Evolutionary conservation across 257 asterid species (phyloP).

Genomic region (Ophiorrhiza pumila): DNA sequence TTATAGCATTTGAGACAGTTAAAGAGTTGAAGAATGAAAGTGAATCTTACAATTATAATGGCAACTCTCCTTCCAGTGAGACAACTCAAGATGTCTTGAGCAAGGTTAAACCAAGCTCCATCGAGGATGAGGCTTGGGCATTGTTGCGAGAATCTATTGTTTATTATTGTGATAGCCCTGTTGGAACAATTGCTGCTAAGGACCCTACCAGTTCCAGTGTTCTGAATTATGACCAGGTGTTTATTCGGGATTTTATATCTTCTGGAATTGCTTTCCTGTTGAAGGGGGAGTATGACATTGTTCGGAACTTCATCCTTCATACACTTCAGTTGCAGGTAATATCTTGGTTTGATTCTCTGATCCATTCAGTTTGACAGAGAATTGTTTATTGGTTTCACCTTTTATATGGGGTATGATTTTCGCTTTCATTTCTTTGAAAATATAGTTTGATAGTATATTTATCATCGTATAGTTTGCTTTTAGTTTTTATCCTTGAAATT

Average conservation of each 20-base stretch:
- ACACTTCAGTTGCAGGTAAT: constrained; percentile 77
- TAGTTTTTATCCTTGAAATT: neutral
- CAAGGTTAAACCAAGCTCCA: constrained; percentile 29
- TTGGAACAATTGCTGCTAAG: constrained; percentile 74
- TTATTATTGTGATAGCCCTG: constrained; percentile 58
- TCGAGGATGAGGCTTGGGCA: constrained; percentile 74
- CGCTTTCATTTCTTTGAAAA: neutral
- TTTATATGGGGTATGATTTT: neutral
- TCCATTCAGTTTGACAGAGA: neutral
- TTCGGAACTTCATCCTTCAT: constrained; percentile 71
- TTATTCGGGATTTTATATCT: constrained; percentile 71
- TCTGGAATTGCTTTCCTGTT: constrained; percentile 72
- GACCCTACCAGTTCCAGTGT: constrained; percentile 52
- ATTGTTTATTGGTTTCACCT: neutral
- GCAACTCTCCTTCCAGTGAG: constrained; percentile 35
- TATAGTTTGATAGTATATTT: neutral
- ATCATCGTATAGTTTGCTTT: neutral
- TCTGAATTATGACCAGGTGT: constrained; percentile 71
- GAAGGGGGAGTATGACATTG: constrained; percentile 73
- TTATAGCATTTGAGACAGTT: constrained; percentile 27
- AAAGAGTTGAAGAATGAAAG: constrained; percentile 27
- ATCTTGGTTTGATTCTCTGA: constrained; percentile 11
- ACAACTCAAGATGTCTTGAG: constrained; percentile 20
- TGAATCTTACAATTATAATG: constrained; percentile 32
- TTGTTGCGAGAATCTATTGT: constrained; percentile 54